Percentiles rank a stretch among this genome's conserved stretches.
phyloP scores from a whole-genome alignment of 805 yeast species.

The Candida sonorensis region DNA sequence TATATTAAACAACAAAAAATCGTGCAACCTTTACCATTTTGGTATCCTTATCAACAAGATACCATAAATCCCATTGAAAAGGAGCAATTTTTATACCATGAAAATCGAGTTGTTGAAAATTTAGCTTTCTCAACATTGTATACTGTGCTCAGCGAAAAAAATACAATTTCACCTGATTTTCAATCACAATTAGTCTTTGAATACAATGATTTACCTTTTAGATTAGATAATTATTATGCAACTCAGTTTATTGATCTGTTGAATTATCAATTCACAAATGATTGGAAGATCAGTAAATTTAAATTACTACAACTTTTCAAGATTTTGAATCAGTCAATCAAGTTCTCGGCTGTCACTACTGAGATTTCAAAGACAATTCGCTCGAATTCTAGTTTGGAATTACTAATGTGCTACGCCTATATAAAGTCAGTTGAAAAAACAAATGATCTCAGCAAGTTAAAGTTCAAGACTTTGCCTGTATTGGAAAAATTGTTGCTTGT shows the following conservation, averaged over 20 bases:
- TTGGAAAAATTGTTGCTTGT: conserved; percentile 13
- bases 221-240: conserved; percentile 19
- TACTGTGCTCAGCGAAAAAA: conserved; percentile 1
- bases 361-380: too few relatives aligned
- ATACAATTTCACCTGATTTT: neutral
- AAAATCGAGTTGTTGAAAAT: too few relatives aligned
- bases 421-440: too few relatives aligned
- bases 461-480: too few relatives aligned
- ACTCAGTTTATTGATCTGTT: conserved; percentile 13
- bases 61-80: neutral
- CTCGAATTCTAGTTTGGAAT: conserved; percentile 1
- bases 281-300: conserved; percentile 17
- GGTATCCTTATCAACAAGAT: conserved; percentile 17
- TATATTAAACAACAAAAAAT: conserved; percentile 20
- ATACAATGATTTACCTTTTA: conserved; percentile 9
- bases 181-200: conserved; percentile 4
- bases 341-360: too few relatives aligned
- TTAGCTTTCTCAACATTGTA: conserved; percentile 2
- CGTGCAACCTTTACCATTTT: conserved; percentile 23
- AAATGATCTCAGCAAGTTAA: too few relatives aligned
- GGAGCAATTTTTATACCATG: too few relatives aligned
- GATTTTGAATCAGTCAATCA: conserved; percentile 19
- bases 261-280: conserved; percentile 15
- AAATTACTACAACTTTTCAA: conserved; percentile 21
- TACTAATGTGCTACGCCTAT: too few relatives aligned